Base-by-base conservation (phyloP, 495 filamentous ascomycete species). In the Daldinia caldariorum region DNA sequence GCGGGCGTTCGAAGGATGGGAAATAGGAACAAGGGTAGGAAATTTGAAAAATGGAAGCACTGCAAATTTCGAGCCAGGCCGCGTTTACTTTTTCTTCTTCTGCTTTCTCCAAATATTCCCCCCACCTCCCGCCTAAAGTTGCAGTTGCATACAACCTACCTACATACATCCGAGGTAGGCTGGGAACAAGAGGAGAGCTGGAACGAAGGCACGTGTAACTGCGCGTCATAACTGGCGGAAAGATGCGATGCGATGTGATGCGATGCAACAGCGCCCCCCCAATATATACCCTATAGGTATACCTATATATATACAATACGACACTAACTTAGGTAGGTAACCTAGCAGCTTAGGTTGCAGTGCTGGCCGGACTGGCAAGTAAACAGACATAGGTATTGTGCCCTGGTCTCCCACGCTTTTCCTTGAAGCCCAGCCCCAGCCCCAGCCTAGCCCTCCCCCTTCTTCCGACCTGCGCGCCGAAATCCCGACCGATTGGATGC, bases 121-220 rank as follows among this genome's bases (percentile, higher is more conserved):
- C 18, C 8, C 8, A 7, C 8, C 41, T 45, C 3, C 43, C 3
- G 43, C 43, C 43, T 22, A 13, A 16, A 22, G 43, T 47, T 47
- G 10, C 18, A 9, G 43, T 47, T 47, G 4, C 43, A 47, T 22
- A 20, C 18, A 22, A 34, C 3, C 50, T 50, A 22, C 20, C 8
- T 31, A 53, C 5, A 7, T 18, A 29, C 6, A 32, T 53, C 13
- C 20, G n/a, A 53, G 49, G 20, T 29, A 51, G 13, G 50, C 43
- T 43, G 16, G 16, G 13, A 57, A 2, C 14, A 43, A 41, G 56
- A 32, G 41, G 54, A 58, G 29, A 41, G 54, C 39, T 50, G 54
- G 58, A 64, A 67, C 63, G 63, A 63, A 34, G 53, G 50, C 69
- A 71, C 63, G 69, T 71, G 69, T 71, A 60, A 71, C 69, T 71